Evolutionary conservation across 2,329 filamentous ascomycete species (phyloP).

Genomic region (Fusarium nematophilum): DNA sequence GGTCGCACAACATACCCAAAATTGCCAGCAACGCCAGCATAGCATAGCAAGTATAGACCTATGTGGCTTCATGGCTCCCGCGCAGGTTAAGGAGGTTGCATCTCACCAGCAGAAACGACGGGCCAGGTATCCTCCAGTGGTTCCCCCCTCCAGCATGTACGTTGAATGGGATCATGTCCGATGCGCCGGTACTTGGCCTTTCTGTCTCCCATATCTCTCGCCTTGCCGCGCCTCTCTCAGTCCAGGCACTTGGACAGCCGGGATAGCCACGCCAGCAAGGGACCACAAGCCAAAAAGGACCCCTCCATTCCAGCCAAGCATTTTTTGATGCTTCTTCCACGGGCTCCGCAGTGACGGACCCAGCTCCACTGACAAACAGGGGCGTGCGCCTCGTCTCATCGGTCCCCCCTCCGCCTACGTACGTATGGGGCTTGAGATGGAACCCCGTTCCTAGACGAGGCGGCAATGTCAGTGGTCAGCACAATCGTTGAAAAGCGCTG

Average conservation of each 20-base stretch:
- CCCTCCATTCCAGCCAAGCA: constrained; percentile 35
- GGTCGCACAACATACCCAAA: too few relatives aligned
- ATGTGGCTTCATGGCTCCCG: constrained; percentile 27
- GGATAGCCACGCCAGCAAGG: constrained; percentile 34
- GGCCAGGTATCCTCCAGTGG: constrained; percentile 4
- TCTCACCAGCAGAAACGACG: constrained; percentile 18
- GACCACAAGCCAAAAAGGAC: constrained; percentile 20
- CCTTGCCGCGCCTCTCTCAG: constrained; percentile 17
- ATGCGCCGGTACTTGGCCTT: constrained; percentile 17
- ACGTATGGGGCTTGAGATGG: constrained; percentile 22
- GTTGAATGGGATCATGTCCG: neutral
- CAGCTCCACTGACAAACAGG: constrained; percentile 39
- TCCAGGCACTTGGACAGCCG: constrained; percentile 32
- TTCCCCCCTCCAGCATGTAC: constrained; percentile 5
- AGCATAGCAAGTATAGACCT: too few relatives aligned
- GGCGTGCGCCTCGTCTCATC: constrained; percentile 16
- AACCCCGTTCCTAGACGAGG: constrained; percentile 25
- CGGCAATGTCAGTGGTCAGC: constrained; percentile 34
- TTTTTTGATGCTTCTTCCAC: constrained; percentile 14
- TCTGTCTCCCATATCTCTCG: too few relatives aligned
- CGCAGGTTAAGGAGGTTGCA: constrained; percentile 15
- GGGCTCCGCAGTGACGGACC: constrained; percentile 35
- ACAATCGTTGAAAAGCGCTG: constrained; percentile 1
- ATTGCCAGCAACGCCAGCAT: too few relatives aligned
- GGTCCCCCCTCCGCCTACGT: constrained; percentile 9